Conservation (phyloP, 2,329 filamentous ascomycete genomes). For the Sporothrix variecibatus region DNA sequence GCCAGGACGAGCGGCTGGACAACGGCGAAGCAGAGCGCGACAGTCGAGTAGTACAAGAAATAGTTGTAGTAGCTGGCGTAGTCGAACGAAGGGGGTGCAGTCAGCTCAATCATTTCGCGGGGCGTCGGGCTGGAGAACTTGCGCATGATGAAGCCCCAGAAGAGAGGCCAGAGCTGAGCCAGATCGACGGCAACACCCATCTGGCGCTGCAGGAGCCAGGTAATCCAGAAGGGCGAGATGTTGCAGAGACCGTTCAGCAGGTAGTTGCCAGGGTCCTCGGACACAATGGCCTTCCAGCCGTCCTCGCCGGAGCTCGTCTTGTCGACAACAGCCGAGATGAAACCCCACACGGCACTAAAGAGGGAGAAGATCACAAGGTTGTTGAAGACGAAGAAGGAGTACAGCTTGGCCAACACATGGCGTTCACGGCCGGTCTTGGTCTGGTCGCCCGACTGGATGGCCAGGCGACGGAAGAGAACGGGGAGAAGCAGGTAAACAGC, state of each 20-base stretch:
- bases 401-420: constrained; percentile 87
- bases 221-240: constrained; percentile 91
- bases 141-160: constrained; percentile 81
- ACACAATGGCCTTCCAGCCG: constrained; percentile 68
- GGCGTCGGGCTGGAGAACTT: constrained; percentile 87
- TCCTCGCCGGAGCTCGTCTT: constrained; percentile 58
- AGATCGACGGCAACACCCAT: constrained; percentile 91
- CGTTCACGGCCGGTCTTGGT: constrained; percentile 91
- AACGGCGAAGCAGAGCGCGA: constrained; percentile 79
- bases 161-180: constrained; percentile 80
- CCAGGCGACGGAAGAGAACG: constrained; percentile 85
- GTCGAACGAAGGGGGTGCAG: constrained; percentile 88
- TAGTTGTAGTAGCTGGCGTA: constrained; percentile 98
- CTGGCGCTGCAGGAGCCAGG: constrained; percentile 89
- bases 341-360: constrained; percentile 80
- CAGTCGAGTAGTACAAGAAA: constrained; percentile 90
- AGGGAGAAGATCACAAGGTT: constrained; percentile 92
- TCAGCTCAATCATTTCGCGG: constrained; percentile 86
- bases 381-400: constrained; percentile 96
- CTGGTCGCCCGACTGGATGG: constrained; percentile 79
- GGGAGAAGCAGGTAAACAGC: constrained; percentile 85
- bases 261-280: constrained; percentile 62
- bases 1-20: constrained; percentile 86
- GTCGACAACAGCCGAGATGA: constrained; percentile 66
- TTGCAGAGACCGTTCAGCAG: constrained; percentile 72